Evolutionary conservation across 2,329 filamentous ascomycete genomes (phyloP), one percentile per base, ranked within the genome.

Genomic region (Stachybotrys chlorohalonatus): DNA sequence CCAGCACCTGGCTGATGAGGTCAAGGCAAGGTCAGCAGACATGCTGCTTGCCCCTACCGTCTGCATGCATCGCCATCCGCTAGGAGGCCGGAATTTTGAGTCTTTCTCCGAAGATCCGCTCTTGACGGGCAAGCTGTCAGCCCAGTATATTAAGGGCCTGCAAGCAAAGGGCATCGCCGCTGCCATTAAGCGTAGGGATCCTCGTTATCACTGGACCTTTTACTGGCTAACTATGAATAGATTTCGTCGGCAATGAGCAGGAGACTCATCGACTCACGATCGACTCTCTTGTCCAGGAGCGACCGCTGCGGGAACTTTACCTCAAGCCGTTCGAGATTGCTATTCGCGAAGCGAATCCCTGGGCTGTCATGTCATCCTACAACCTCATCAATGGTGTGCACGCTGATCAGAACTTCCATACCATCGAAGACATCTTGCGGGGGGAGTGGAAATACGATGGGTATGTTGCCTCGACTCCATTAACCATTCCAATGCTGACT

Each of bases 31-130:
- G 63, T 87, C 87, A 6, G 85, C 87, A 31, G 80, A 90, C 56
- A 80, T 92, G 39, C 75, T 92, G 5, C 77, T 93, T 8, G 89
- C 85, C 0, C 89, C 88, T 2, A 92, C 89, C 1, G 84, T 91
- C 39, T 91, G 89, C 72, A 86, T 90, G 76, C 89, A 94, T 63
- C 82, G 90, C 15, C 88, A 88, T 52, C 90, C 90, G 0, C 77
- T 94, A 0, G 89, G 89, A n/a, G 90, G 90, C 16, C 80, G 90
- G 56, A 91, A 91, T 59, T 95, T 94, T 61, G 90, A 95, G 70
- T 91, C 89, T 0, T 94, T 91, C 67, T 90, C 87, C 0, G 90
- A 94, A 68, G 90, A 94, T 60, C 89, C 89, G 0, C 79, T 86
- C 9, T 76, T 95, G 6, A 89, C 88, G 0, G 88, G 88, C 36